Evolutionary conservation across 164 flowering plant species (phyloP), one percentile per base, ranked within the genome.

Genomic region (Cinnamomum chago): DNA sequence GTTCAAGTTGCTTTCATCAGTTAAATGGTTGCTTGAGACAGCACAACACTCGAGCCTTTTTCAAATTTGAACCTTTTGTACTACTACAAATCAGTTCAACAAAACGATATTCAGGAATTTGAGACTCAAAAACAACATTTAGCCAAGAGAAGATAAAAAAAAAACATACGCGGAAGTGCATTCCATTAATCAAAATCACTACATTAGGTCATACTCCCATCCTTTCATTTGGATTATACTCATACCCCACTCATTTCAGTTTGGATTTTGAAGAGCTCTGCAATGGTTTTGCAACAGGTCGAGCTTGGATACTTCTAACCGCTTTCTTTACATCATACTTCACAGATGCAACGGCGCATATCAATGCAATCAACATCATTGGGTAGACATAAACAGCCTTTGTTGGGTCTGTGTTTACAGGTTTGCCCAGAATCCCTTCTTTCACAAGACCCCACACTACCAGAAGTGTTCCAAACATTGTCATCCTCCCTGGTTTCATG

Each of bases 381-480:
- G 98, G 98, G 81, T 92, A 90, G 65, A 89, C 92, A 76, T 82
- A 92, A 55, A 95, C 85, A 3, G 94, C 81, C 73, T 62, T 89
- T 24, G 88, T 3, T 73, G 96, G 95, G 81, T 95, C 94, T 3
- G 89, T 78, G 72, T 80, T 86, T 27, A 64, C 87, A 58, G 95
- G 89, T 81, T 89, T 91, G 76, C 88, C 86, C 50, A 95, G 89
- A 67, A 92, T 76, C 24, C 98, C 97, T 84, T 92, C 98, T 83
- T 95, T 91, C 70, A 93, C 89, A 47, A 95, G 97, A 28, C 98
- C 98, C 98, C 98, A 95, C 10, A 88, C 78, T 6, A 92, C 66
- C 25, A 95, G 82, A 75, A 95, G 95, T 3, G 97, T 89, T 62
- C 98, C 98, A 69, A 95, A 95, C 97, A 95, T 88, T 82, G 89